A percentile compares a stretch with the other conserved stretches of the same genome.
phyloP scores from a whole-genome alignment of 2,329 filamentous ascomycete species.

The Fonsecaea pedrosoi region DNA sequence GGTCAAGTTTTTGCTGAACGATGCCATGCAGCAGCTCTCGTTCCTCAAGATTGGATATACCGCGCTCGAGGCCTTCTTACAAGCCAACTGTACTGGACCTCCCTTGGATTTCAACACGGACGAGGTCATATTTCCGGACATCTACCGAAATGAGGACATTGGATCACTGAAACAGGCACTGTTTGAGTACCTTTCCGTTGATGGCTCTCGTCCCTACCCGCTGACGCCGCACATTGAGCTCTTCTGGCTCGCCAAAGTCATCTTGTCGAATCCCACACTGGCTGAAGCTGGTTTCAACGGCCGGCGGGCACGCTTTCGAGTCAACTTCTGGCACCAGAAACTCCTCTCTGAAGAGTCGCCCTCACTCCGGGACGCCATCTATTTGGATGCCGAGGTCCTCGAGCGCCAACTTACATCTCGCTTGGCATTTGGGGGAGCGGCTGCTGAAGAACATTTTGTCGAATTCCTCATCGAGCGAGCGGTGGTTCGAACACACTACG shows the following conservation, averaged over 20 bases:
- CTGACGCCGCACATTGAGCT: slow-evolving; percentile 84
- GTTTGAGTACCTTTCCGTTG: slow-evolving; percentile 73
- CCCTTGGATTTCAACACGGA: slow-evolving; percentile 68
- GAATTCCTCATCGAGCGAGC: slow-evolving; percentile 82
- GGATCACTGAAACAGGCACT: slow-evolving; percentile 63
- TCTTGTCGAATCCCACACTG: slow-evolving; percentile 59
- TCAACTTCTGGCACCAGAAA: slow-evolving; percentile 75
- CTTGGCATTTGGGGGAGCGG: slow-evolving; percentile 43
- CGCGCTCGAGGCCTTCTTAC: slow-evolving; percentile 78
- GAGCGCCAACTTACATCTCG: slow-evolving; percentile 48
- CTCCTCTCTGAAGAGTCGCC: slow-evolving; percentile 68
- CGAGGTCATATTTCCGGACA: slow-evolving; percentile 56
- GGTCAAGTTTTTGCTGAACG: slow-evolving; percentile 47
- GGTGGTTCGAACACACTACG: slow-evolving; percentile 82
- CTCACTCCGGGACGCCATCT: slow-evolving; percentile 66
- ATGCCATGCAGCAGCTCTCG: slow-evolving; percentile 46
- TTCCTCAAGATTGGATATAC: slow-evolving; percentile 68
- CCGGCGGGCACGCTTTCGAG: slow-evolving; percentile 70
- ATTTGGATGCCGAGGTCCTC: slow-evolving; percentile 62
- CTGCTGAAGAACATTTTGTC: slow-evolving; percentile 39
- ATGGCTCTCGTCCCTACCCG: slow-evolving; percentile 85
- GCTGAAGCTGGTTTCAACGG: slow-evolving; percentile 51
- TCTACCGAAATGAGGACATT: slow-evolving; percentile 50
- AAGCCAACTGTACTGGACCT: slow-evolving; percentile 87
- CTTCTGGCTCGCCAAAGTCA: slow-evolving; percentile 74